Percentiles rank a stretch among this genome's conserved stretches.
Evolutionary conservation across 805 yeast genomes (phyloP).

Genomic region (Yamadazyma akitaensis): DNA sequence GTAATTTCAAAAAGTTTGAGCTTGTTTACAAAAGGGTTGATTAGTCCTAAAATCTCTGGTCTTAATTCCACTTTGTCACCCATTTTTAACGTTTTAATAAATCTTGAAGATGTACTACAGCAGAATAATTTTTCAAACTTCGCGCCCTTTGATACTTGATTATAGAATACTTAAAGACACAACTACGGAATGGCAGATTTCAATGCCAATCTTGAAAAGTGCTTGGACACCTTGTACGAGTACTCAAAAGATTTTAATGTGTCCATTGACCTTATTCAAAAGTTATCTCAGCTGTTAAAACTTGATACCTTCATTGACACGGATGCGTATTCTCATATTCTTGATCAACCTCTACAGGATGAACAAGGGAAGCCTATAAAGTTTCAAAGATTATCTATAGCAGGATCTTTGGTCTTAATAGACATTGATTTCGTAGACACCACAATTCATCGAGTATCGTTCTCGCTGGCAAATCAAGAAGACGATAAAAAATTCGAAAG

Average conservation of each 20-base stretch:
- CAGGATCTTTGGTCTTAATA: slow-evolving; percentile 37
- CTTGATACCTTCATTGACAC: slow-evolving; percentile 42
- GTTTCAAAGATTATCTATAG: slow-evolving; percentile 36
- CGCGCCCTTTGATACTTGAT: background rate
- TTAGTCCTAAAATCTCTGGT: slow-evolving; percentile 32
- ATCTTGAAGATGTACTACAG: background rate
- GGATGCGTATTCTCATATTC: slow-evolving; percentile 26
- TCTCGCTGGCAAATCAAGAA: slow-evolving; percentile 35
- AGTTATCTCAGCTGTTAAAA: slow-evolving; percentile 37
- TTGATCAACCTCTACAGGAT: slow-evolving; percentile 16
- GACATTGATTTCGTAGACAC: slow-evolving; percentile 37
- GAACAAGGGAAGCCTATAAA: slow-evolving; percentile 9
- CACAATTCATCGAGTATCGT: slow-evolving; percentile 25
- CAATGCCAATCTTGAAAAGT: slow-evolving; percentile 20
- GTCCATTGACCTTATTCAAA: slow-evolving; percentile 37
- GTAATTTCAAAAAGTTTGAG: slow-evolving; percentile 80
- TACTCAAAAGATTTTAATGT: slow-evolving; percentile 28
- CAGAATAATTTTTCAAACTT: background rate
- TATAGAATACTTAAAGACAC: background rate
- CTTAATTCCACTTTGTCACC: slow-evolving; percentile 12
- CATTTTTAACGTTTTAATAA: slow-evolving; percentile 1
- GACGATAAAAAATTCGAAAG: slow-evolving; percentile 1
- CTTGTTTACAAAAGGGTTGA: slow-evolving; percentile 41
- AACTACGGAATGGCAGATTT: slow-evolving; percentile 16
- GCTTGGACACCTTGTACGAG: slow-evolving; percentile 28